Evolutionary conservation across 2,329 filamentous ascomycete species (phyloP).

Genomic region (Cadophora sp.): DNA sequence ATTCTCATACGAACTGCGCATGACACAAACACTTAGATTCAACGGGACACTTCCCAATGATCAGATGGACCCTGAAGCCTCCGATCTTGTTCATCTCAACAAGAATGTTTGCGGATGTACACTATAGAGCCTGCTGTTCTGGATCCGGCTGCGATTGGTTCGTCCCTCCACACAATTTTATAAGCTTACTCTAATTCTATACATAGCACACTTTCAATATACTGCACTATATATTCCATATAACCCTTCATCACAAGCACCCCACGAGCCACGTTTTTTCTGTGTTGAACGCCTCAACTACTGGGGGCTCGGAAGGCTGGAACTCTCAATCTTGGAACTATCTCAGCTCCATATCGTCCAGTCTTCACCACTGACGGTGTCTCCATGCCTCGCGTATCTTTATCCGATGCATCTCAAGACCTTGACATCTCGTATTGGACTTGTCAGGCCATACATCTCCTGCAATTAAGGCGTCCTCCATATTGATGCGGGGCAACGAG

Average conservation of each 20-base stretch:
- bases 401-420: constrained; percentile 33
- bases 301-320: constrained; percentile 16
- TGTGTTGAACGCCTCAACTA: constrained; percentile 21
- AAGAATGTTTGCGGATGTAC: constrained; percentile 8
- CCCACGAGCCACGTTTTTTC: constrained; percentile 33
- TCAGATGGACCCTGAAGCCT: constrained; percentile 4
- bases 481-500: constrained; percentile 34
- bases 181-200: constrained; percentile 37
- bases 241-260: constrained; percentile 37
- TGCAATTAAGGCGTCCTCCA: constrained; percentile 27
- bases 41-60: not conserved
- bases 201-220: constrained; percentile 36
- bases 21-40: not conserved
- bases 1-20: not conserved
- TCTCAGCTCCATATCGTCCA: constrained; percentile 19
- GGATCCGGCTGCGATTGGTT: constrained; percentile 23
- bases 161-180: constrained; percentile 23
- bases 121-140: constrained; percentile 28
- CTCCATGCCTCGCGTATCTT: constrained; percentile 32
- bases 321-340: constrained; percentile 20
- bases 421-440: constrained; percentile 35
- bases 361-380: not conserved
- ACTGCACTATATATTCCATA: constrained; percentile 33
- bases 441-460: constrained; percentile 28
- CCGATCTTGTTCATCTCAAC: constrained; percentile 14